Percentiles rank a stretch among this genome's conserved stretches.
phyloP scores from a whole-genome alignment of 352 stramenopile species.

The Phytophthora sp. region DNA sequence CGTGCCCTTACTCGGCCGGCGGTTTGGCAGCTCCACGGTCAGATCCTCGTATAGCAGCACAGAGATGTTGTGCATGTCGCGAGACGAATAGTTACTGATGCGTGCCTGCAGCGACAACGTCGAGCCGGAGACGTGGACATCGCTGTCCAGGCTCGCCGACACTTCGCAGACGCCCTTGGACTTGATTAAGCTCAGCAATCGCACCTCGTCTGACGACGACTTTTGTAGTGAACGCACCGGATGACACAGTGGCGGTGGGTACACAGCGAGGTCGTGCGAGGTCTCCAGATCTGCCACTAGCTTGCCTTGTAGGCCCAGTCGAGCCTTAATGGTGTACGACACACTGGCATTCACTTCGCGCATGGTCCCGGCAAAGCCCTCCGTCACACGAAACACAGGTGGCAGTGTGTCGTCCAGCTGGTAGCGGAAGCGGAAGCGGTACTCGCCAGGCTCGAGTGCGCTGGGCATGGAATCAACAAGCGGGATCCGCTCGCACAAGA shows the following conservation, averaged over 20 bases:
- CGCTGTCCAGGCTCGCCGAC: constrained; percentile 32
- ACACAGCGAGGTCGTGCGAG: constrained; percentile 19
- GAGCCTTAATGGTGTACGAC: constrained; percentile 71
- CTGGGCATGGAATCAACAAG: constrained; percentile 19
- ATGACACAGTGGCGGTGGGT: constrained; percentile 30
- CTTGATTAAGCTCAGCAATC: constrained; percentile 36
- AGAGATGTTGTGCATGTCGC: constrained; percentile 38
- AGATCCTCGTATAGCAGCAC: constrained; percentile 42
- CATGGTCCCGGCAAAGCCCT: constrained; percentile 21
- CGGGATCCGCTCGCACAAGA: constrained; percentile 25
- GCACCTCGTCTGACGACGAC: constrained; percentile 32
- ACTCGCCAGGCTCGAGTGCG: constrained; percentile 29
- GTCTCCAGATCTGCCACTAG: constrained; percentile 67
- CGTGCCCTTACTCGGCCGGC: constrained; percentile 27
- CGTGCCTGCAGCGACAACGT: constrained; percentile 32
- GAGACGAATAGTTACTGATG: constrained; percentile 44
- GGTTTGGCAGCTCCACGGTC: constrained; percentile 37
- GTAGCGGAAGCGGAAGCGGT: constrained; percentile 33
- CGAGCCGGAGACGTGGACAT: constrained; percentile 38
- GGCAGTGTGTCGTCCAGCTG: constrained; percentile 51
- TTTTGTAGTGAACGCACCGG: constrained; percentile 31
- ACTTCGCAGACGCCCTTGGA: constrained; percentile 42
- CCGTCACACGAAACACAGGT: constrained; percentile 39
- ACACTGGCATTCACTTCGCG: constrained; percentile 59
- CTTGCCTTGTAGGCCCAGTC: constrained; percentile 54